Conservation (phyloP, 2,329 filamentous ascomycete genomes). For the Canariomyces notabilis region DNA sequence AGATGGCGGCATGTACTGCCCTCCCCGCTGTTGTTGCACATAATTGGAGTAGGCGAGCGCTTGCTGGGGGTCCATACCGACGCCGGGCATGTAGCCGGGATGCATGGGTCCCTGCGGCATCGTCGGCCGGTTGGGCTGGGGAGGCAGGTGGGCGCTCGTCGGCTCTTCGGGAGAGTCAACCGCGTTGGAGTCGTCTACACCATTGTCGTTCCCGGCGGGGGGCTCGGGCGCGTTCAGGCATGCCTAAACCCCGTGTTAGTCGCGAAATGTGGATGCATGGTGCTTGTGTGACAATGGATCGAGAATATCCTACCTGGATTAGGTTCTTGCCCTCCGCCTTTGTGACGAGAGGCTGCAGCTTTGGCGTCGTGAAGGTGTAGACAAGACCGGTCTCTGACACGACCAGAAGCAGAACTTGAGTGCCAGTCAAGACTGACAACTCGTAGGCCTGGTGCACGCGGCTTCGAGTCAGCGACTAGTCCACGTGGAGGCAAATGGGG, state of each 20-base stretch:
- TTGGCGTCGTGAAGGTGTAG: constrained; percentile 97
- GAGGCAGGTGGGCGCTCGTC: constrained; percentile 67
- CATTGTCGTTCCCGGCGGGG: constrained; percentile 72
- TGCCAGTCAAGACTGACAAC: constrained; percentile 92
- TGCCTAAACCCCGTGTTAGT: constrained; percentile 53
- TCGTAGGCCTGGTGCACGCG: constrained; percentile 74
- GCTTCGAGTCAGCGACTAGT: constrained; percentile 19
- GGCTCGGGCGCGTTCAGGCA: constrained; percentile 96
- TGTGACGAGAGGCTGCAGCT: constrained; percentile 94
- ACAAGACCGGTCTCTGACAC: constrained; percentile 96
- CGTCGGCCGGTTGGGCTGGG: constrained; percentile 56
- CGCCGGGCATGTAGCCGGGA: constrained; percentile 56
- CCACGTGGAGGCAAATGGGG: neutral
- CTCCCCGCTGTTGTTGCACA: constrained; percentile 67
- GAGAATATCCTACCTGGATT: constrained; percentile 74
- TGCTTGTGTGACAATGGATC: neutral
- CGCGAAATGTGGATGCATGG: neutral
- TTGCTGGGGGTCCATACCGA: constrained; percentile 70
- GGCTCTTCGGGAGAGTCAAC: constrained; percentile 92
- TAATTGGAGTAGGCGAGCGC: constrained; percentile 81
- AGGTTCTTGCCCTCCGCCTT: constrained; percentile 99
- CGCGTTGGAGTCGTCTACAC: constrained; percentile 68
- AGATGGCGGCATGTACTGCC: constrained; percentile 75
- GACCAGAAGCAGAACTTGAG: constrained; percentile 91
- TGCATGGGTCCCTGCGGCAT: constrained; percentile 66